Conservation (phyloP, 345 rosid species). For the Citrus medica region DNA sequence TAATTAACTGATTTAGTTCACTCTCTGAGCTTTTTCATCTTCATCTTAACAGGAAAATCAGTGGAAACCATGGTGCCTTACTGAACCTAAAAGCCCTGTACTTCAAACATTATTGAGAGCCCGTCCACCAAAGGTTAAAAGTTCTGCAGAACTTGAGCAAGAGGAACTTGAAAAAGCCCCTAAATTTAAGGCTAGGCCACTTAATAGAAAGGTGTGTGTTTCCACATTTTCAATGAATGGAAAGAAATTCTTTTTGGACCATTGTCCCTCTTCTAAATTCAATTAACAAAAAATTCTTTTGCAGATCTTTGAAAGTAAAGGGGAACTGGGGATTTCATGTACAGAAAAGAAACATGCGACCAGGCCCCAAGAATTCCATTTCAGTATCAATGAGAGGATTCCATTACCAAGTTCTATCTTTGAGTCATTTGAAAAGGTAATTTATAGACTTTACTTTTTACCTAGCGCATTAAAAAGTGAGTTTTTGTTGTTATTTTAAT, state of each 20-base stretch:
- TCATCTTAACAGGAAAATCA: slow-evolving; percentile 34
- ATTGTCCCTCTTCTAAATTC: background rate
- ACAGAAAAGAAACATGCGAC: slow-evolving; percentile 75
- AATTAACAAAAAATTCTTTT: slow-evolving; percentile 1
- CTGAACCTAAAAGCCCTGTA: slow-evolving; percentile 73
- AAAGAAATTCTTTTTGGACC: background rate
- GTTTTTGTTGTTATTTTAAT: background rate
- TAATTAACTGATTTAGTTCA: background rate
- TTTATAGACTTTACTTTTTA: background rate
- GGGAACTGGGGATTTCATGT: slow-evolving; percentile 79
- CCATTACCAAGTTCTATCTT: slow-evolving; percentile 55
- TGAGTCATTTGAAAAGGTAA: slow-evolving; percentile 85
- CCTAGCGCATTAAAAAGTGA: background rate
- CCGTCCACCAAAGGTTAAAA: slow-evolving; percentile 73
- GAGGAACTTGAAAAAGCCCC: slow-evolving; percentile 91
- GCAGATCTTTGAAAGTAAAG: slow-evolving; percentile 96
- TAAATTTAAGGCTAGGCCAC: slow-evolving; percentile 91
- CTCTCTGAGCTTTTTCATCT: background rate
- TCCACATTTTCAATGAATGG: slow-evolving; percentile 4
- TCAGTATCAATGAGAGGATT: slow-evolving; percentile 81
- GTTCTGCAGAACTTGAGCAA: slow-evolving; percentile 75
- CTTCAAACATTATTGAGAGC: slow-evolving; percentile 91
- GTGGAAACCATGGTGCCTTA: slow-evolving; percentile 58
- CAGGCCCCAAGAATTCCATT: slow-evolving; percentile 84
- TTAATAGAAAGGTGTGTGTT: slow-evolving; percentile 84